A percentile compares a stretch with the other conserved stretches of the same genome.
These are phyloP conservation scores for Echites panduratus DNA, from an alignment of 257 asterid genomes.

Conservation along the genomic window DNA sequence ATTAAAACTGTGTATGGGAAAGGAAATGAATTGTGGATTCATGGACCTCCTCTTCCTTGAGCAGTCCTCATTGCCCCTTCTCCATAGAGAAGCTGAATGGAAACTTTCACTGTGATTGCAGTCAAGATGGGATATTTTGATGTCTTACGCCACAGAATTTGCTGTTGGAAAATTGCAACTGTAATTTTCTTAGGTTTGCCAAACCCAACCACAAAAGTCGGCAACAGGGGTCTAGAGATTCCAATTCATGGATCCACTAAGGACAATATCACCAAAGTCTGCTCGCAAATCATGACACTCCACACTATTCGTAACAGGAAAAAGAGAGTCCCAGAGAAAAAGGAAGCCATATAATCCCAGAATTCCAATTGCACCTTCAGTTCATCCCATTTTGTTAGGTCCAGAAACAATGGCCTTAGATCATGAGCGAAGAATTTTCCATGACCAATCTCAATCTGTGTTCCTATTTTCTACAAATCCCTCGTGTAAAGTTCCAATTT, in stretches of 20 bases:
- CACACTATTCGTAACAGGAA: slow-evolving; percentile 15
- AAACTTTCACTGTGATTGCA: background rate
- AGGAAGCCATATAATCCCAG: slow-evolving; percentile 7
- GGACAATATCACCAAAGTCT: slow-evolving; percentile 35
- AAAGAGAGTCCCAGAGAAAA: slow-evolving; percentile 1
- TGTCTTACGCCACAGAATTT: background rate
- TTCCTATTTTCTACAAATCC: slow-evolving; percentile 22
- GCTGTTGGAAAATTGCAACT: background rate
- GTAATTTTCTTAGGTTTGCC: slow-evolving; percentile 24
- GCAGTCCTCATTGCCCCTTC: background rate
- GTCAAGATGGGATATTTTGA: background rate
- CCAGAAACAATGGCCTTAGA: slow-evolving; percentile 32
- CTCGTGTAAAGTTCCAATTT: slow-evolving; percentile 24
- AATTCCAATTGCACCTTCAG: slow-evolving; percentile 19
- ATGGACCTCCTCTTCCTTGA: background rate
- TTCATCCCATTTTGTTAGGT: slow-evolving; percentile 32
- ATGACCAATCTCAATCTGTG: slow-evolving; percentile 53
- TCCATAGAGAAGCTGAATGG: background rate
- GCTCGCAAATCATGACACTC: slow-evolving; percentile 51
- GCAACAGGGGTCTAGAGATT: slow-evolving; percentile 26
- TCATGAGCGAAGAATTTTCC: slow-evolving; percentile 44
- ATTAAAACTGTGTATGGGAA: background rate
- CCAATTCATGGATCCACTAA: slow-evolving; percentile 59
- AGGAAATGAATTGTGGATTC: background rate
- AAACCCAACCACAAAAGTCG: slow-evolving; percentile 41